These are phyloP conservation scores for Solanum paucissectum DNA, from an alignment of 257 asterid species.

Conservation along the genomic window DNA sequence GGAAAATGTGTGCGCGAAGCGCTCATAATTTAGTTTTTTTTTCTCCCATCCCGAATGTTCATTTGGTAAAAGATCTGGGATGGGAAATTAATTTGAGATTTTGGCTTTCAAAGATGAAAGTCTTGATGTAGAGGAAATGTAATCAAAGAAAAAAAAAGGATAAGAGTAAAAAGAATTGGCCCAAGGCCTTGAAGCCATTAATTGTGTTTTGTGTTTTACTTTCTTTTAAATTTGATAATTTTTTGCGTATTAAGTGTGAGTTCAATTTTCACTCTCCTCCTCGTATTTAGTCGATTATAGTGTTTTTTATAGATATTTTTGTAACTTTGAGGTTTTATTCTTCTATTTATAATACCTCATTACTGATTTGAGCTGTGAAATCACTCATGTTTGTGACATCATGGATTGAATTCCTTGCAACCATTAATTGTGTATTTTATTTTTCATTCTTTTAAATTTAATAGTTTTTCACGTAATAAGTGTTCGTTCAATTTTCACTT, in stretches of 20 bases:
- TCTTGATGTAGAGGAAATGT: conserved; percentile 26
- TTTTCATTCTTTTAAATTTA: background rate
- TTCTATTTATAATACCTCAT: background rate
- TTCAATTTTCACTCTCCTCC: background rate
- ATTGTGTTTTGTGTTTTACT: background rate
- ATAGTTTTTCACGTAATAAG: background rate
- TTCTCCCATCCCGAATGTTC: conserved; percentile 27
- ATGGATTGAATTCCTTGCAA: background rate
- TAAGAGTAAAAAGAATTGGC: background rate
- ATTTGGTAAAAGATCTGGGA: conserved; percentile 26
- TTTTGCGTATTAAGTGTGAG: background rate
- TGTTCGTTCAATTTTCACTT: background rate
- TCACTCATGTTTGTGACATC: background rate
- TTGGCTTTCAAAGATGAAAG: conserved; percentile 80
- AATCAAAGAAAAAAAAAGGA: background rate
- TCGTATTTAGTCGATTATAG: background rate
- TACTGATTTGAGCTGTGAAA: background rate
- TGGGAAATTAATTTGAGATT: conserved; percentile 25
- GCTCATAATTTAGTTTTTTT: conserved; percentile 28
- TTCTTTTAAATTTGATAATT: background rate
- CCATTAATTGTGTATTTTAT: background rate
- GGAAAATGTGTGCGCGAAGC: conserved; percentile 29
- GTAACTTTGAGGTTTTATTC: background rate
- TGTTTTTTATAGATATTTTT: background rate
- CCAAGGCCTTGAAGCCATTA: background rate